phyloP scores from a whole-genome alignment of 192 early-diverging fungal species.

The Coemansia sp. region DNA sequence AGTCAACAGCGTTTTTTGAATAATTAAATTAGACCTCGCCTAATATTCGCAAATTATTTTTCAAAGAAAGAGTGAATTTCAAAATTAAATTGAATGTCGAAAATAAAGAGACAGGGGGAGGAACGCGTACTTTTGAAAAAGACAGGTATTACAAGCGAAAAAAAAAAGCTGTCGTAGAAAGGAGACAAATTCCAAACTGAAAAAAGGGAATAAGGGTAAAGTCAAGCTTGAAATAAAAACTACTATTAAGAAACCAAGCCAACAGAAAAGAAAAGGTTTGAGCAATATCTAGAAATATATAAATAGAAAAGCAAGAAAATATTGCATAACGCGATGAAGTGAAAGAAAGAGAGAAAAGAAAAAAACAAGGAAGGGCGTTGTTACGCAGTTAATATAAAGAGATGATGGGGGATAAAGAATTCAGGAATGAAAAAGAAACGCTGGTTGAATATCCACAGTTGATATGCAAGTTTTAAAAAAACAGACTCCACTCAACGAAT shows the following conservation, averaged over 20 bases:
- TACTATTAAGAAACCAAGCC: background rate
- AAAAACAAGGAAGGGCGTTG: background rate
- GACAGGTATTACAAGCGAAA: too few species aligned
- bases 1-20: conserved; percentile 11
- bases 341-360: background rate
- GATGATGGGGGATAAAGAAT: conserved; percentile 9
- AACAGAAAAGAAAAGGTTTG: background rate
- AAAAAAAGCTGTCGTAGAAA: background rate
- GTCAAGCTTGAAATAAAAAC: conserved; percentile 7
- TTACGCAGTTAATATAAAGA: conserved; percentile 1
- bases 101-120: background rate
- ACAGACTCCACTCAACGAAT: background rate
- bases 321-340: background rate
- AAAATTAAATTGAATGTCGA: conserved; percentile 1
- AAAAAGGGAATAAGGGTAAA: conserved; percentile 8
- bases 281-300: background rate
- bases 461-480: conserved; percentile 1
- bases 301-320: background rate
- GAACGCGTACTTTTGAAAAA: too few species aligned
- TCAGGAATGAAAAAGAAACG: background rate
- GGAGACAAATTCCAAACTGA: background rate
- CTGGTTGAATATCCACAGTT: conserved; percentile 6
- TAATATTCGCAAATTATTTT: background rate
- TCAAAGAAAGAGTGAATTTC: background rate
- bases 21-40: background rate